Percentiles rank a stretch among this genome's conserved stretches.
These are phyloP conservation scores for Phialophora verrucosa DNA, from an alignment of 2,329 filamentous ascomycete species.

Conservation along the genomic window DNA sequence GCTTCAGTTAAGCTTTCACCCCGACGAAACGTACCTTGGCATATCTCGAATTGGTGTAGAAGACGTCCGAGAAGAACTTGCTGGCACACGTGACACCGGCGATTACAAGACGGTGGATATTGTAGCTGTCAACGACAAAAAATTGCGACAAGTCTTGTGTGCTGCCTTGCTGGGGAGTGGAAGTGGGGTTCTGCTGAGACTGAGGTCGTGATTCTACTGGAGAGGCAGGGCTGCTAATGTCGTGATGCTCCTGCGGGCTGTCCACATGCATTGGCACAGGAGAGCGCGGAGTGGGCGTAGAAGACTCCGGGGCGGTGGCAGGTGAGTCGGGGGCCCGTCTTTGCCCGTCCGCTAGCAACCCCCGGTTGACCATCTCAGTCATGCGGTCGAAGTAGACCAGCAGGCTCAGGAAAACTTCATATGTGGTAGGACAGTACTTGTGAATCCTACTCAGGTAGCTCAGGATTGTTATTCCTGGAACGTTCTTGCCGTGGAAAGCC, in stretches of 20 bases:
- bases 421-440: constrained; percentile 98
- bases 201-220: constrained; percentile 6
- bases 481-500: constrained; percentile 97
- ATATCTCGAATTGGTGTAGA: constrained; percentile 98
- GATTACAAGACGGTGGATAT: constrained; percentile 95
- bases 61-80: constrained; percentile 99
- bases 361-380: constrained; percentile 91
- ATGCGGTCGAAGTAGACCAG: constrained; percentile 98
- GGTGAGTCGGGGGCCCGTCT: constrained; percentile 28
- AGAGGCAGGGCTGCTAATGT: constrained; percentile 23
- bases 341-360: constrained; percentile 69
- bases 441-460: constrained; percentile 96
- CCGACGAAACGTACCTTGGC: constrained; percentile 73
- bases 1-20: neutral
- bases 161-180: constrained; percentile 13
- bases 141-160: constrained; percentile 60
- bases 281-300: constrained; percentile 31
- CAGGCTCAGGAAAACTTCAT: constrained; percentile 94
- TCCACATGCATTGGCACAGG: constrained; percentile 32
- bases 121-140: constrained; percentile 98
- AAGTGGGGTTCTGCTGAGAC: constrained; percentile 10
- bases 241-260: constrained; percentile 34
- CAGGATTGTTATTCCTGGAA: constrained; percentile 93
- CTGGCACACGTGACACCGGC: constrained; percentile 96
- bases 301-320: constrained; percentile 34